Conservation (phyloP, 164 flowering plant genomes). For the Litsea cubeba region DNA sequence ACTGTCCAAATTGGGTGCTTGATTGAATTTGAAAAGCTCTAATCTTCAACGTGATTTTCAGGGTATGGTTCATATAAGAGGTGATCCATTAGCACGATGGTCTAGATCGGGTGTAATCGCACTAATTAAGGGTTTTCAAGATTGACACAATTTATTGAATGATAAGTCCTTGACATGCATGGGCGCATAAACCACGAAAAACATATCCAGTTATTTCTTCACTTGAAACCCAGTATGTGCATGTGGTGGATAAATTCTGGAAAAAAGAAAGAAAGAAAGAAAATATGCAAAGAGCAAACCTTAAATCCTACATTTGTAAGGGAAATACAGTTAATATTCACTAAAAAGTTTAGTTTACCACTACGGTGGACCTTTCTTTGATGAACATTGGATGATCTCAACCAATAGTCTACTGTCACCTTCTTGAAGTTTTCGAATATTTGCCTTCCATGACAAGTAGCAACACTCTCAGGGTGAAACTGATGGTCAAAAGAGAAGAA, state of each 20-base stretch:
- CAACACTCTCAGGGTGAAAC: constrained; percentile 99
- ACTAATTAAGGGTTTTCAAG: no score
- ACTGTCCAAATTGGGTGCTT: no score
- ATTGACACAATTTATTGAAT: no score
- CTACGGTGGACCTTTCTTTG: constrained; percentile 32
- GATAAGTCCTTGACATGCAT: neutral
- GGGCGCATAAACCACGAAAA: neutral
- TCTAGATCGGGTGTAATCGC: neutral
- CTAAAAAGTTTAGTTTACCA: constrained; percentile 45
- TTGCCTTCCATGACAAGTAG: constrained; percentile 72
- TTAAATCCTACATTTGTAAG: neutral
- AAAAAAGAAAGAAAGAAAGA: constrained; percentile 1
- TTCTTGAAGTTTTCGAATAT: constrained; percentile 80
- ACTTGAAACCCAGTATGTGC: neutral
- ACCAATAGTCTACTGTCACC: constrained; percentile 77
- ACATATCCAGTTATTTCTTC: neutral
- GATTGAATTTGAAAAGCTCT: no score
- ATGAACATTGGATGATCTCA: constrained; percentile 24
- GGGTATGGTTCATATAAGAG: neutral
- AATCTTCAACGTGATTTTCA: no score
- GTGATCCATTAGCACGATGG: neutral
- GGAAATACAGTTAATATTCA: neutral
- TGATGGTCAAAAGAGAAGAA: constrained; percentile 19
- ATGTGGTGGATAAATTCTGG: neutral
- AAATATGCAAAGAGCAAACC: neutral